Evolutionary conservation across 805 yeast species (phyloP), one percentile per base, ranked within the genome.

Genomic region (Myxozyma melibiosi): DNA sequence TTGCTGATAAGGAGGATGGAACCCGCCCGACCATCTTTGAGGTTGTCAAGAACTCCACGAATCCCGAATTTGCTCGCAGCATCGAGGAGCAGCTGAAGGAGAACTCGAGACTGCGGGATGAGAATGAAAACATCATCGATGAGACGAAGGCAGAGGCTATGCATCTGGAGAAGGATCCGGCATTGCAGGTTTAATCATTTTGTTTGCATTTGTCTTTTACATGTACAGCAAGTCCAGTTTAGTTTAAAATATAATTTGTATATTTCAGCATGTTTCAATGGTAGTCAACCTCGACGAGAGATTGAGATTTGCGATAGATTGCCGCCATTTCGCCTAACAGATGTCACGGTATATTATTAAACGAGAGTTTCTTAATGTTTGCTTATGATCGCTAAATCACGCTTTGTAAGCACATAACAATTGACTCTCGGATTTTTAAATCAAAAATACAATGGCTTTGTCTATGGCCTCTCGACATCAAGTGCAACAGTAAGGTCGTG

Each of bases 1-100:
- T 73, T 25, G 58, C 51, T 4, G 59, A 55, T 22, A 49, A 49
- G 16, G 53, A 49, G 31, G 59, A 52, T 16, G 58, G 58, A 11
- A 43, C 45, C 14, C 58, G 59, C n/a, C 59, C 59, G 27, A n/a
- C 58, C 13, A 55, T 52, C n/a, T 52, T 53, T 24, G 43, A 46
- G 14, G 58, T 52, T 7, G 56, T 51, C 7, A 14, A 27, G 16
- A 49, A 52, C 34, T 55, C 59, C 7, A 39, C 20, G 7, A 39
- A 55, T 16, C 37, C 27, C 30, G 40, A 42, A 20, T 55, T 33
- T 30, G 52, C 53, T 14, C 43, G 18, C 25, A 40, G 16, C 43
- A 33, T 52, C 7, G 51, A 24, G 27, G 30, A 18, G 34, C 30
- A 43, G 22, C 30, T 55, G 40, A 30, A 28, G 45, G 52, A 55